Percentiles rank a stretch among this genome's conserved stretches.
Conservation (phyloP, 306 rosid genomes). For the Morella rubra region DNA sequence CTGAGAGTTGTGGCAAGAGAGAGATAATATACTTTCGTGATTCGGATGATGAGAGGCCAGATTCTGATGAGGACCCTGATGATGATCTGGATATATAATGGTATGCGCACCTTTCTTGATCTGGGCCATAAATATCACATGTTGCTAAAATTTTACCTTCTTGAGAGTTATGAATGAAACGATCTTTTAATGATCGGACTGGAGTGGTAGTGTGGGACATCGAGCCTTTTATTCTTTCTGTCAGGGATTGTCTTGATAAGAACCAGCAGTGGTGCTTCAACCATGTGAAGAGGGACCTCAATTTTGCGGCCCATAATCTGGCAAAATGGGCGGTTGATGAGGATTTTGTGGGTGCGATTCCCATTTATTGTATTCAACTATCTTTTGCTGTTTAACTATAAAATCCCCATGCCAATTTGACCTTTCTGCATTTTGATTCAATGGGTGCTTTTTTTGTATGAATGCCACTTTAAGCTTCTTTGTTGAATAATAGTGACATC, state of each 20-base stretch:
- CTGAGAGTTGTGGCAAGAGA: conserved; percentile 57
- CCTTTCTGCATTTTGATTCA: background rate
- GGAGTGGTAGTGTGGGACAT: too few relatives aligned
- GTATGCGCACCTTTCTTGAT: background rate
- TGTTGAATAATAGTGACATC: background rate
- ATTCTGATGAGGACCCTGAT: conserved; percentile 97
- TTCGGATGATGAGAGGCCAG: conserved; percentile 97
- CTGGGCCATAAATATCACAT: background rate
- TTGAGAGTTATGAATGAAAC: background rate
- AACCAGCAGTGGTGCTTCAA: too few relatives aligned
- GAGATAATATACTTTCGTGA: conserved; percentile 90
- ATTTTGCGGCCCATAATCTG: too few relatives aligned
- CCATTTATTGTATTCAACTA: too few relatives aligned
- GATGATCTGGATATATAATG: conserved; percentile 87
- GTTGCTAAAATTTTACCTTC: conserved; percentile 5
- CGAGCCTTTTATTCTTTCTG: too few relatives aligned
- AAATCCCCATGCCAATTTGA: background rate
- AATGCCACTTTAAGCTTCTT: background rate
- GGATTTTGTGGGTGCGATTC: too few relatives aligned
- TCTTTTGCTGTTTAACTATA: too few relatives aligned
- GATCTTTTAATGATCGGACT: background rate
- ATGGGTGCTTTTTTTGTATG: background rate
- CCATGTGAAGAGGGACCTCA: too few relatives aligned
- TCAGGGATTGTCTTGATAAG: too few relatives aligned
- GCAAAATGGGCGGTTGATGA: too few relatives aligned